Base-by-base conservation (phyloP, 2,329 filamentous ascomycete genomes). In the Colletotrichum musae region DNA sequence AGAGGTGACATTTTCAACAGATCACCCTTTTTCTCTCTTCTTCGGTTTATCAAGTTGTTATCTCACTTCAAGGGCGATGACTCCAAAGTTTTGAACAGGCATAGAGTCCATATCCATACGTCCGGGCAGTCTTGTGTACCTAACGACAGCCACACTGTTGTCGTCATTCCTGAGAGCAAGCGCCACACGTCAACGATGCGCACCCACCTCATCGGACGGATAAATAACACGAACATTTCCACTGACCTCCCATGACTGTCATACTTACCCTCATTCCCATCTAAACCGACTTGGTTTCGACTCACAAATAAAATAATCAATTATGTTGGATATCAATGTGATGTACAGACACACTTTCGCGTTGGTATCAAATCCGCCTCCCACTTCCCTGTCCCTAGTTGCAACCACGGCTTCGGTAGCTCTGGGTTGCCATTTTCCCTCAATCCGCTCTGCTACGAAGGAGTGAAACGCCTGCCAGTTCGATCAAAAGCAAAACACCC, bases 301-400 rank as follows among this genome's bases (percentile, higher is more conserved):
- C 10, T 21, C 7, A 51, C n/a, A 51, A 43, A 53, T 53, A 7
- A 51, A 26, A n/a, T 13, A 45, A 59, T 28, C 50, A 36, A 36
- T 36, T 36, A 36, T 41, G 24, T 57, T 66, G 67, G 67, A 70
- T 67, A 70, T 70, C 67, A 67, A 70, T 58, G 41, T 9, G 21
- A 51, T 41, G 48, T 58, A 51, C 24, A 61, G 65, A 15, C 41
- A 57, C 56, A 67, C 43, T 36, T 18, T 60, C 54, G 47, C 57
- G 50, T 52, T 66, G 67, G 67, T 70, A 70, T 70, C 62, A 61
- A 41, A 56, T 28, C 67, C 36, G 43, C 15, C 51, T n/a, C 41
- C 32, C 24, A 36, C 32, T 36, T 36, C 54, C 43, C 36, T 52
- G 13, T 45, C 56, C 5, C 10, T 41, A 39, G 15, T 26, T 16